Base-by-base conservation (phyloP, 2,329 filamentous ascomycete genomes). In the Stagonosporopsis cucurbitacearum region DNA sequence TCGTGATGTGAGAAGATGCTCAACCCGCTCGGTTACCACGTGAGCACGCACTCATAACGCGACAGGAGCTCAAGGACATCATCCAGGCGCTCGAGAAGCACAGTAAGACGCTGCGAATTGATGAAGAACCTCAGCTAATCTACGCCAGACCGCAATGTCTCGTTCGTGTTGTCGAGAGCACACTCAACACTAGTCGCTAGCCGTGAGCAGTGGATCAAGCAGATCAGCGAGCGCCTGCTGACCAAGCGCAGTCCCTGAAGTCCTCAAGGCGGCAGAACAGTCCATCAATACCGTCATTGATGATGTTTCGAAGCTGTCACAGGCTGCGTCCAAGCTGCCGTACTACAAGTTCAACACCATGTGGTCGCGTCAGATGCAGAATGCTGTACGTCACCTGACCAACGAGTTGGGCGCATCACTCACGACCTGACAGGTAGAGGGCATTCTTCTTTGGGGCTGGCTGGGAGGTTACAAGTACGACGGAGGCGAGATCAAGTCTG, bases 271-370 rank as follows among this genome's bases (percentile, higher is more conserved):
- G 63, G 88, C 91, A 1, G 85, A 92, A 57, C 78, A 80, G 58
- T 84, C 85, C 54, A 90, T 98, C 72, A 80, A 84, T 60, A 84
- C 89, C 32, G 87, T 96, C 74, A 84, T 90, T 52, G 80, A 86
- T 43, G 89, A 88, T 40, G 84, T 97, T 41, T 78, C 81, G 54
- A 86, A 88, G 64, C 85, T 99, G 40, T 84, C 86, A 58, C 78
- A 82, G 50, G 84, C 91, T 50, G 92, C 93, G 2, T 93, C 92
- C 23, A 84, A 90, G 73, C 89, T 96, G 69, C 94, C 95, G 0
- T 99, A 98, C 82, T 99, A 98, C 86, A 97, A 96, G 84, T 97
- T 96, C 81, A 97, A 97, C 77, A 80, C 82, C 53, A 86, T 92
- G 74, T 99, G 95, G 95, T 85, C 87, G 25, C 86, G 91, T 55